Base-by-base conservation (phyloP, 768 basidiomycete genomes). In the Boletus sp. region DNA sequence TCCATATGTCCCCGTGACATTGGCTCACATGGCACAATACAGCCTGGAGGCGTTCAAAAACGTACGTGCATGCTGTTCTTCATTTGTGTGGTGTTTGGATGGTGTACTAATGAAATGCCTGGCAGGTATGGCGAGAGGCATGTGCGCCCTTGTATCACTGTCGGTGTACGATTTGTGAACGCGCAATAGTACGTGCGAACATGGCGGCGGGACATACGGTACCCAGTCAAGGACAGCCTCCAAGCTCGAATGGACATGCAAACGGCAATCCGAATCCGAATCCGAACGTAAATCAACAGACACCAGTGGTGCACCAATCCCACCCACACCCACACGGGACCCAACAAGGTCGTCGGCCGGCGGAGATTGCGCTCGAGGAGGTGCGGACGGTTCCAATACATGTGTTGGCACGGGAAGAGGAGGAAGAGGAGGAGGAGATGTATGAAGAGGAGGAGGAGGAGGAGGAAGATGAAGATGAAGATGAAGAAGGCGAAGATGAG, bases 41-140 rank as follows among this genome's bases (percentile, higher is more conserved):
- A 87, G 82, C 58, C 59, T 80, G 44, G 86, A 89, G 28, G 77
- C 84, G 1, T 71, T 89, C 40, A 80, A 74, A 72, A 65, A 62
- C 47, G 87, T 89, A 62, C 52, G 85, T 79, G 35, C 3, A 15
- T 45, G 5, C 33, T 42, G 14, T 45, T 14, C 15, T 49, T 61
- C 17, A 15, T 37, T 40, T 37, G 20, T 47, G 18, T 47, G 14
- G 4, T 24, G 24, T 24, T 24, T 24, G 24, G 20, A 17, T 49
- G 36, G 32, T 48, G 40, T 55, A 47, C 50, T 63, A 35, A 60
- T 35, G 3, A 24, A 8, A 48, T 17, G 35, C 54, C 24, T 1
- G 28, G 49, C 66, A 90, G 88, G 77, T 83, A 9, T 90, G 89
- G 89, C 78, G 86, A 39, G 87, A 90, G 56, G 89, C 87, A 0